These are phyloP conservation scores for Arctium minus DNA, from an alignment of 129 eudicot genomes.

Conservation along the genomic window DNA sequence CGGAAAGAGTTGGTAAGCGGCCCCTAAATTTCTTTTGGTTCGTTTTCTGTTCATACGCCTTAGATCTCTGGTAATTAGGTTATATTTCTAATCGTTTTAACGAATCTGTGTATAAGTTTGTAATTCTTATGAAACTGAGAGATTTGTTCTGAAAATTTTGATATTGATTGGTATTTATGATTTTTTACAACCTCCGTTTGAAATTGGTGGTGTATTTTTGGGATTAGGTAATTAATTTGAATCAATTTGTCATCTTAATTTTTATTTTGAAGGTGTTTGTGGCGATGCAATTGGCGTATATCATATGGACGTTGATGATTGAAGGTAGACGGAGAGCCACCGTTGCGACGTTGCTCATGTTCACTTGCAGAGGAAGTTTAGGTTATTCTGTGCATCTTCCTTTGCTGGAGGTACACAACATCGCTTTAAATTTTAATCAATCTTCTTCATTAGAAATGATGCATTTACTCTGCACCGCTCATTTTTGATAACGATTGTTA, in stretches of 20 bases:
- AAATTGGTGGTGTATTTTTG: neutral
- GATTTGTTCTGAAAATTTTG: neutral
- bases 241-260: neutral
- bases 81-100: neutral
- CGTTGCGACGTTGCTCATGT: conserved; percentile 85
- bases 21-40: too few species aligned
- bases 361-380: conserved; percentile 94
- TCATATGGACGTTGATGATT: conserved; percentile 75
- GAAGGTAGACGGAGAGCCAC: conserved; percentile 96
- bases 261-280: conserved; percentile 17
- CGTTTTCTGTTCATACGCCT: conserved; percentile 3
- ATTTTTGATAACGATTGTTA: neutral
- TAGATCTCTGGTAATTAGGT: conserved; percentile 29
- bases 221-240: conserved; percentile 7
- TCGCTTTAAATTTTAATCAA: too few species aligned
- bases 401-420: too few species aligned
- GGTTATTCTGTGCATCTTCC: conserved; percentile 68
- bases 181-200: neutral
- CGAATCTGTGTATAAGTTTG: neutral
- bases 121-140: neutral
- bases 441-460: too few species aligned
- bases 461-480: too few species aligned
- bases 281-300: too few species aligned
- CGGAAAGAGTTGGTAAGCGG: too few species aligned
- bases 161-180: neutral